phyloP scores from a whole-genome alignment of 441 rosid species.

The Populus tomentosa region DNA sequence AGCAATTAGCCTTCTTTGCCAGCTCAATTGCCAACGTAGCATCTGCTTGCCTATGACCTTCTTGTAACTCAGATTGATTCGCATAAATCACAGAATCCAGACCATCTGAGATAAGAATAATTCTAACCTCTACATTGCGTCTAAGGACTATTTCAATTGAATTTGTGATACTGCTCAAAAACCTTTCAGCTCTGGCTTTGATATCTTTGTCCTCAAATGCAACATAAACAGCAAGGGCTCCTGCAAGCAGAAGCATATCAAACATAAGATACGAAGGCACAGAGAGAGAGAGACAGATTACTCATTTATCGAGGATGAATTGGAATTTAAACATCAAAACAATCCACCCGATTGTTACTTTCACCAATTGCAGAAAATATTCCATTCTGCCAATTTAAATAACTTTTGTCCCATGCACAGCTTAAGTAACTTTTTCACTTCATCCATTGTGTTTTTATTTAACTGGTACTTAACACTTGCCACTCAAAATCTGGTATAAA shows the following conservation, averaged over 20 bases:
- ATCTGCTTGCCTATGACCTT: constrained; percentile 28
- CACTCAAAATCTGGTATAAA: background rate
- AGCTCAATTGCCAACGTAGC: constrained; percentile 26
- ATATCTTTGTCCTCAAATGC: constrained; percentile 66
- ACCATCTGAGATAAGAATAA: constrained; percentile 62
- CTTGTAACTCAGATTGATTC: constrained; percentile 25
- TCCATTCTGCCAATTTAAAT: background rate
- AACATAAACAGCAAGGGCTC: constrained; percentile 69
- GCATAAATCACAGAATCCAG: constrained; percentile 29
- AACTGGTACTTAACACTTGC: background rate
- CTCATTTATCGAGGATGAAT: background rate
- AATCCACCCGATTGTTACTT: background rate
- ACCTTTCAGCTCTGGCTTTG: constrained; percentile 87
- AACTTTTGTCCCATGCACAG: background rate
- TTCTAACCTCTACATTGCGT: constrained; percentile 77
- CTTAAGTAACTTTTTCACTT: background rate
- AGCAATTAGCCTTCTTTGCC: constrained; percentile 29
- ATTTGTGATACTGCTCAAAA: constrained; percentile 90
- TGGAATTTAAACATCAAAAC: background rate
- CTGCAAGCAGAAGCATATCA: constrained; percentile 43
- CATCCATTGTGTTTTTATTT: background rate
- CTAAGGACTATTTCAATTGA: constrained; percentile 82
- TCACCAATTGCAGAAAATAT: background rate
- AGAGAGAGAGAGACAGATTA: background rate
- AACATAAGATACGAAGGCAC: background rate